Evolutionary conservation across 768 basidiomycete genomes (phyloP), one percentile per base, ranked within the genome.

Genomic region (Vishniacozyma victoriae): DNA sequence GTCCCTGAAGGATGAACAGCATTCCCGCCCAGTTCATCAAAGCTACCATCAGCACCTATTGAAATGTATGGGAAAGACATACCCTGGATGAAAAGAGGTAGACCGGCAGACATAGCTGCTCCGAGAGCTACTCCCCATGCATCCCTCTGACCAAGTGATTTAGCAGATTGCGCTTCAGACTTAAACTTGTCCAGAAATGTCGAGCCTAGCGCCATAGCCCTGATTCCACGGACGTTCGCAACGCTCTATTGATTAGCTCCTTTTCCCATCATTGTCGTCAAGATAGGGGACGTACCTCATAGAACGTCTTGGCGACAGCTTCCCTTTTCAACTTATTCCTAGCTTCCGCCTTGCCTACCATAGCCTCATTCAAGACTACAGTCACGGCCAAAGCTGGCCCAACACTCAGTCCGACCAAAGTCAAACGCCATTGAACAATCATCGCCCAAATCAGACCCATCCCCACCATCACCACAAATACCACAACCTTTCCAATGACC

Each of bases 391-490:
- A 93, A 11, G 92, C 78, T 0, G 91, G 92, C 0, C 80, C 87
- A 37, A 96, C 79, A 1, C 85, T 89, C 23, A 96, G 72, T 0
- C 91, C 92, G 2, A 86, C 87, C 15, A 97, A 78, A 0, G 90
- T 93, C 57, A 97, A 75, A 73, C 95, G 83, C 95, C 93, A 99
- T 0, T 89, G 88, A 24, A 78, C 74, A 1, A 80, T 78, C 69
- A 96, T 76, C 0, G 92, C 92, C 93, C 95, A 99, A 15, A 86
- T 66, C 16, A 97, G 71, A 6, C 91, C 92, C 2, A 93, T 75
- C 1, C 78, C 68, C 38, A 96, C 78, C 90, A 96, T 95, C 13
- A 85, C 75, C 7, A 72, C 51, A 13, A 92, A 86, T 16, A 90
- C 86, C 27, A 83, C 66, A 24, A 76, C 75, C 64, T 92, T 87